Percentiles rank a stretch among this genome's conserved stretches.
phyloP scores from a whole-genome alignment of 257 asterid species.

The Gentiana straminea region DNA sequence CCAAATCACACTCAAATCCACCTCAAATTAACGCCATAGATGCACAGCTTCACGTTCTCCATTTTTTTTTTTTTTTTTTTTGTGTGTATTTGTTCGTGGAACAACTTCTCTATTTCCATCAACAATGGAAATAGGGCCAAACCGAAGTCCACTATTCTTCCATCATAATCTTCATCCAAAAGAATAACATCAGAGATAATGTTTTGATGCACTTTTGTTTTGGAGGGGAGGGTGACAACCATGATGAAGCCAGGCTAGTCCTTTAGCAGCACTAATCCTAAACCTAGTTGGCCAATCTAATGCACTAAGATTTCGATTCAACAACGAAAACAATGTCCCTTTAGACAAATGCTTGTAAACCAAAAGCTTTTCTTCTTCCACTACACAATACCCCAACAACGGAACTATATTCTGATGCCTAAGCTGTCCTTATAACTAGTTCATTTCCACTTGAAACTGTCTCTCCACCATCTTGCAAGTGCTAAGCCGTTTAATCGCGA shows the following conservation, averaged over 20 bases:
- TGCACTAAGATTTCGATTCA: slow-evolving; percentile 29
- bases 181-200: slow-evolving; percentile 61
- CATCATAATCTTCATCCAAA: slow-evolving; percentile 89
- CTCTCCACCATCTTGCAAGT: slow-evolving; percentile 63
- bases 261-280: slow-evolving; percentile 77
- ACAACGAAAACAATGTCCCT: slow-evolving; percentile 57
- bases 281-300: slow-evolving; percentile 85
- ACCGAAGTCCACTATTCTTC: slow-evolving; percentile 86
- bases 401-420: slow-evolving; percentile 96
- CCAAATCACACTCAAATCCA: too few relatives aligned
- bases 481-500: slow-evolving; percentile 59
- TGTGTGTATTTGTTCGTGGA: too few relatives aligned
- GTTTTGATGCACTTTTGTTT: slow-evolving; percentile 73
- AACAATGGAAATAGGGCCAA: slow-evolving; percentile 21
- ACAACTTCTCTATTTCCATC: too few relatives aligned
- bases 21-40: too few relatives aligned
- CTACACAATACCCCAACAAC: slow-evolving; percentile 77
- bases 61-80: too few relatives aligned
- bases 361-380: slow-evolving; percentile 85
- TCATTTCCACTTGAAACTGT: slow-evolving; percentile 75
- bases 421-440: slow-evolving; percentile 75
- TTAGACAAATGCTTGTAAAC: slow-evolving; percentile 73
- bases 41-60: too few relatives aligned
- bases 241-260: slow-evolving; percentile 96
- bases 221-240: slow-evolving; percentile 89